Conservation (phyloP, 306 rosid species). For the Astragalus membranaceus region DNA sequence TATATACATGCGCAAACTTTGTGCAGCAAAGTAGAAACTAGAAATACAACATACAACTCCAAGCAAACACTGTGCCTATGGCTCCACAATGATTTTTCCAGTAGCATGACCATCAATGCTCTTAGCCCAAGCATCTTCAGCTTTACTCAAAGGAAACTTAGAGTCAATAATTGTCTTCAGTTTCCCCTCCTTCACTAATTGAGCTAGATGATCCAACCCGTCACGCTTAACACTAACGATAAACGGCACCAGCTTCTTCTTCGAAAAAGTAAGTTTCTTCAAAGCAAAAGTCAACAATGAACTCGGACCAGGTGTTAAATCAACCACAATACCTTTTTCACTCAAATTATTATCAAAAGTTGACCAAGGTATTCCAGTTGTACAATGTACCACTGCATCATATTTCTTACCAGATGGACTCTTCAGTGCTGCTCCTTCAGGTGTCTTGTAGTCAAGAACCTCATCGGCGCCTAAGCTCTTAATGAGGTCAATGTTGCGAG, state of each 20-base stretch:
- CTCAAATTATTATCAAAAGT: constrained; percentile 45
- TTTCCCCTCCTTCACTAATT: constrained; percentile 50
- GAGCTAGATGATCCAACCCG: constrained; percentile 38
- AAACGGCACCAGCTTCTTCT: constrained; percentile 47
- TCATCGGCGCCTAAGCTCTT: constrained; percentile 66
- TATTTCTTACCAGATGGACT: constrained; percentile 66
- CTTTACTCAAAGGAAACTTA: constrained; percentile 49
- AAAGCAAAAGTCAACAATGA: constrained; percentile 23
- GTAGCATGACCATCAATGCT: constrained; percentile 57
- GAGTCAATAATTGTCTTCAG: constrained; percentile 52
- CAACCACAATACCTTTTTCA: constrained; percentile 47
- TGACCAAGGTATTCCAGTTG: constrained; percentile 57
- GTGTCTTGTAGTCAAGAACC: constrained; percentile 64
- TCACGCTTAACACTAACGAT: constrained; percentile 28
- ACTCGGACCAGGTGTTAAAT: constrained; percentile 36
- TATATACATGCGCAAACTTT: background rate
- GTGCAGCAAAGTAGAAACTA: background rate
- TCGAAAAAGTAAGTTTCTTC: constrained; percentile 51
- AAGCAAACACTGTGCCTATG: constrained; percentile 20
- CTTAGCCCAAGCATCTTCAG: constrained; percentile 78
- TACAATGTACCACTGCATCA: constrained; percentile 47
- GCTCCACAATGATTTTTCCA: constrained; percentile 65
- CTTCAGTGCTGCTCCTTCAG: constrained; percentile 48
- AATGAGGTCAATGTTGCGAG: constrained; percentile 54
- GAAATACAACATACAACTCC: constrained; percentile 3